Percentiles rank a stretch among this genome's conserved stretches.
These are phyloP conservation scores for Agroathelia rolfsii DNA, from an alignment of 1,284 basidiomycete genomes.

Conservation along the genomic window DNA sequence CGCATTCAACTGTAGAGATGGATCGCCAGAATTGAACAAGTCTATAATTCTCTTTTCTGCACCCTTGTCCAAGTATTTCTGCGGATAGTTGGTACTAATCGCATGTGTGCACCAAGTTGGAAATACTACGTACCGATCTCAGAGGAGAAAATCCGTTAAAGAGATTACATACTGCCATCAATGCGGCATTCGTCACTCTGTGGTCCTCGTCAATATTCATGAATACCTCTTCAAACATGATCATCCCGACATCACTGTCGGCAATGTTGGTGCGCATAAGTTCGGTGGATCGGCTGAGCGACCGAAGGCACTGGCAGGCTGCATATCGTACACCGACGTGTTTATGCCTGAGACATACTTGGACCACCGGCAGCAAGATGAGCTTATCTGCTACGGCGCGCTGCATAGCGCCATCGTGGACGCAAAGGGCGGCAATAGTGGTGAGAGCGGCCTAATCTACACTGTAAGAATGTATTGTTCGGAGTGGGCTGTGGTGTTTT, in stretches of 20 bases:
- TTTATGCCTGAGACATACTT: constrained; percentile 45
- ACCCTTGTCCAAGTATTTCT: constrained; percentile 56
- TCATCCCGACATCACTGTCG: constrained; percentile 69
- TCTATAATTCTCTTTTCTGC: constrained; percentile 54
- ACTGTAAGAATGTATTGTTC: neutral
- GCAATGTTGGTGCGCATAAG: constrained; percentile 76
- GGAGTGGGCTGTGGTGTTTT: neutral
- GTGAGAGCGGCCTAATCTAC: constrained; percentile 54
- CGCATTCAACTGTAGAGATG: constrained; percentile 52
- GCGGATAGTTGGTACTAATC: no score
- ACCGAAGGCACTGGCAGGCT: constrained; percentile 78
- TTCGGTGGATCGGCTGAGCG: constrained; percentile 66
- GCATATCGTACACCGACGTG: constrained; percentile 73
- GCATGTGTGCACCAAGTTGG: neutral
- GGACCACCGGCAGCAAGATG: constrained; percentile 43
- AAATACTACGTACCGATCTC: constrained; percentile 38
- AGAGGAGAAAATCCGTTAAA: constrained; percentile 83
- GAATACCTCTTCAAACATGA: constrained; percentile 57
- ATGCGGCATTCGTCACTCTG: constrained; percentile 63
- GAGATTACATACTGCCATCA: constrained; percentile 75
- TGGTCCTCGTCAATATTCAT: constrained; percentile 50
- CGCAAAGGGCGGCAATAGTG: constrained; percentile 57
- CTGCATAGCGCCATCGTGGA: constrained; percentile 64
- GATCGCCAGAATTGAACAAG: constrained; percentile 42
- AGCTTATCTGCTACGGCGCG: constrained; percentile 50